Evolutionary conservation across 2,329 filamentous ascomycete species (phyloP), one percentile per base, ranked within the genome.

Genomic region (Colletotrichum plurivorum): DNA sequence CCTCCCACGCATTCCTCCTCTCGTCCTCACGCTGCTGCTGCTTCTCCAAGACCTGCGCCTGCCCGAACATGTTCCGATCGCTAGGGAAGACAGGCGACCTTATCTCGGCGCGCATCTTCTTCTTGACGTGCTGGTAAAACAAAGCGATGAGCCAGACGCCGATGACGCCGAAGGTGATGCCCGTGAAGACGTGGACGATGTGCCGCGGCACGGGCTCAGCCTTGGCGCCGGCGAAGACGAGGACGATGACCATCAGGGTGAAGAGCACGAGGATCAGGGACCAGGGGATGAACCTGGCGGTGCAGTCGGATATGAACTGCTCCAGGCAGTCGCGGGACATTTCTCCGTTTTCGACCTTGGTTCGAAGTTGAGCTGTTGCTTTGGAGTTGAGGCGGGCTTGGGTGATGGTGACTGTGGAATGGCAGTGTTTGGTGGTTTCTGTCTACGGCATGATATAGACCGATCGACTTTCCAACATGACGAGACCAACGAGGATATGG

Each of bases 151-250:
- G 39, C 45, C 60, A 71, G 16, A 67, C 20, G 12, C 60, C 55
- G 12, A 70, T 56, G 58, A 71, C 31, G 3, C 48, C 56, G 10
- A 43, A 56, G n/a, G 53, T 31, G 18, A 57, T 43, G 15, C 57
- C 45, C 1, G 63, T 52, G 22, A 70, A 56, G 15, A 51, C 54
- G 9, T 39, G 48, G 12, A 46, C 55, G 5, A 63, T 57, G 8
- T 43, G 13, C 39, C 12, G 18, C 27, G 67, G 67, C 2, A 70
- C 55, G 18, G 63, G 49, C 53, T 60, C 43, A 43, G 51, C 36
- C 13, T 53, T 58, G n/a, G 57, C 55, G 55, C 60, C 51, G 15
- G 58, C 58, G 59, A 63, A 71, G 27, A 65, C 51, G 12, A 71
- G 63, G 51, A 54, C 59, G 51, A 67, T 20, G 18, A 67, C 53